Percentiles rank a stretch among this genome's conserved stretches.
phyloP scores from a whole-genome alignment of 1,284 basidiomycete species.

The Leccinum griseonigrum region DNA sequence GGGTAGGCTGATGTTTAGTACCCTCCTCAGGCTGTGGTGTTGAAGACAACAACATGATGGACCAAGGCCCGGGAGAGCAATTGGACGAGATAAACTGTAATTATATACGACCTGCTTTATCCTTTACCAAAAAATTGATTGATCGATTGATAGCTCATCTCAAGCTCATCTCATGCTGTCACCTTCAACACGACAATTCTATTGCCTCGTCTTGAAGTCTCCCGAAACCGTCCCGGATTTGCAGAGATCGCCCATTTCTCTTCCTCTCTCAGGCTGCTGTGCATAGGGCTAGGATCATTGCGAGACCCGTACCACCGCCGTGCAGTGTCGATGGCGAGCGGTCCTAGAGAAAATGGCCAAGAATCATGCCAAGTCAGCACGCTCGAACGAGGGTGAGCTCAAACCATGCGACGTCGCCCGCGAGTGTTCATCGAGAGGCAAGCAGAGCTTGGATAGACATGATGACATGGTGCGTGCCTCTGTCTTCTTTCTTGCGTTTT shows the following conservation, averaged over 20 bases:
- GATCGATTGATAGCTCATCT: no score
- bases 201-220: constrained; percentile 46
- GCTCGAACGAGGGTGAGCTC: background rate
- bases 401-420: constrained; percentile 5
- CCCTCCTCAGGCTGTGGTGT: no score
- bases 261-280: background rate
- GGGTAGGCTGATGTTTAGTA: no score
- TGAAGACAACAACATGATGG: no score
- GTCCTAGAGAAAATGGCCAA: constrained; percentile 15
- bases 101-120: no score
- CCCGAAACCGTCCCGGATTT: constrained; percentile 56
- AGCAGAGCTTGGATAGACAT: constrained; percentile 63
- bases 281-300: background rate
- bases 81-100: no score
- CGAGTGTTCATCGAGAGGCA: constrained; percentile 57
- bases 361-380: constrained; percentile 12
- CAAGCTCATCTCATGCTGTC: background rate
- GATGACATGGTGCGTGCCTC: constrained; percentile 58
- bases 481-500: no score
- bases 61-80: no score
- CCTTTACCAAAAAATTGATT: no score
- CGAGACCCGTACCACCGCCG: background rate
- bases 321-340: background rate
- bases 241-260: constrained; percentile 45
- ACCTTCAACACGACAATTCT: constrained; percentile 5